Evolutionary conservation across 2,329 filamentous ascomycete genomes (phyloP).

Genomic region (Fusarium haematococcum): DNA sequence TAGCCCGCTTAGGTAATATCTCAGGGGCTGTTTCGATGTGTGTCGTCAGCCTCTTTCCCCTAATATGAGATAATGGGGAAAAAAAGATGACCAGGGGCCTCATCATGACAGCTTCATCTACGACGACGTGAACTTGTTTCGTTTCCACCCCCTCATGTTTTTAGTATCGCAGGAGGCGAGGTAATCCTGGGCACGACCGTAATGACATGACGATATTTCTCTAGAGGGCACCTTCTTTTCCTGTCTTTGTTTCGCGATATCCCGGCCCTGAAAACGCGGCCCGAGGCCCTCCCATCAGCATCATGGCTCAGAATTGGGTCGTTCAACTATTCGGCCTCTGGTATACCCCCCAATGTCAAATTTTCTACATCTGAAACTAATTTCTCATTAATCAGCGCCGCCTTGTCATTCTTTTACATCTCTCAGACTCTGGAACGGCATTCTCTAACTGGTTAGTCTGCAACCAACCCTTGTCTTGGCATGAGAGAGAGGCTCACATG

Average conservation of each 20-base stretch:
- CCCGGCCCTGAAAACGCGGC: conserved; percentile 11
- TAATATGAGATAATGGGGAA: conserved; percentile 19
- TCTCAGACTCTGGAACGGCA: conserved; percentile 60
- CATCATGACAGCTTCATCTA: conserved; percentile 28
- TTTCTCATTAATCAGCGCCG: conserved; percentile 50
- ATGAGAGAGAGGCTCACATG: background rate
- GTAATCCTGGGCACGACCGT: background rate
- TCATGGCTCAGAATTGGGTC: conserved; percentile 38
- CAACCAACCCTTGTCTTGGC: background rate
- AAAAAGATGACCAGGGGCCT: conserved; percentile 26
- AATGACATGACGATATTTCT: conserved; percentile 30
- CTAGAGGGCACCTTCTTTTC: conserved; percentile 17
- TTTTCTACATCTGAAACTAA: background rate
- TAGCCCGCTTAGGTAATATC: conserved; percentile 34
- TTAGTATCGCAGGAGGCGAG: background rate
- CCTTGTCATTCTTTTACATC: conserved; percentile 62
- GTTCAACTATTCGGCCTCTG: conserved; percentile 42
- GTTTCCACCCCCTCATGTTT: background rate
- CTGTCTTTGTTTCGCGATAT: conserved; percentile 20
- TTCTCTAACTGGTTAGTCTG: conserved; percentile 58
- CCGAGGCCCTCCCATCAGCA: background rate
- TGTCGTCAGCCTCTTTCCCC: conserved; percentile 33
- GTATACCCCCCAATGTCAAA: conserved; percentile 14
- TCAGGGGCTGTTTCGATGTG: conserved; percentile 15
- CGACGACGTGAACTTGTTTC: background rate